Base-by-base conservation (phyloP, 2,329 filamentous ascomycete genomes). In the Calonectria leucothoes region DNA sequence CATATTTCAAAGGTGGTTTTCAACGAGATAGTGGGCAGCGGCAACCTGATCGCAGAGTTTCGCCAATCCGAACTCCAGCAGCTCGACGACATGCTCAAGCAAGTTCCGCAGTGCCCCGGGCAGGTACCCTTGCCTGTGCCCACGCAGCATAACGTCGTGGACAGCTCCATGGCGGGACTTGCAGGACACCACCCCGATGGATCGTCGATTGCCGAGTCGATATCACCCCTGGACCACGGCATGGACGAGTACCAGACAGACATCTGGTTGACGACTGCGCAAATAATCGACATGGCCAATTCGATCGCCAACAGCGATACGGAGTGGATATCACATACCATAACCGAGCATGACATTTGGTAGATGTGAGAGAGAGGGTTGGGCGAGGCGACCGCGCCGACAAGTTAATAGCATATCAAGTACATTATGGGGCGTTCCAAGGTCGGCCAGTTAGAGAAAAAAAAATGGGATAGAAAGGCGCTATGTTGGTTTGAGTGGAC, bases 211-310 rank as follows among this genome's bases (percentile, higher is more conserved):
- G 69, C 74, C 10, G 35, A 59, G 0, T 59, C 74, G 2, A 74
- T 77, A 69, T 69, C 69, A 29, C 76, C 74, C 1, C 67, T 73
- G 48, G 70, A 73, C 14, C 77, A 75, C 0, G 71, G 65, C 3
- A 68, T 79, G 65, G 81, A 82, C 3, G 81, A 79, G 2, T 63
- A 78, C 0, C 55, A 61, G 55, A 77, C 81, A 39, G 82, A 83
- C 25, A 81, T 83, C 23, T 85, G 84, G 42, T 77, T 88, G 15
- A 87, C 86, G 0, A 84, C 85, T 2, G 86, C 84, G 2, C 86
- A 88, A 65, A 87, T 89, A 48, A 83, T 88, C 74, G 86, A 86
- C 4, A 83, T 88, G 72, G 86, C 87, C 0, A 86, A 88, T 57
- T 87, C 86, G 15, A 88, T 89, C 69, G 87, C 86, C 2, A 79